Evolutionary conservation across 306 rosid genomes (phyloP).

Genomic region (Cucurbita argyrosperma): DNA sequence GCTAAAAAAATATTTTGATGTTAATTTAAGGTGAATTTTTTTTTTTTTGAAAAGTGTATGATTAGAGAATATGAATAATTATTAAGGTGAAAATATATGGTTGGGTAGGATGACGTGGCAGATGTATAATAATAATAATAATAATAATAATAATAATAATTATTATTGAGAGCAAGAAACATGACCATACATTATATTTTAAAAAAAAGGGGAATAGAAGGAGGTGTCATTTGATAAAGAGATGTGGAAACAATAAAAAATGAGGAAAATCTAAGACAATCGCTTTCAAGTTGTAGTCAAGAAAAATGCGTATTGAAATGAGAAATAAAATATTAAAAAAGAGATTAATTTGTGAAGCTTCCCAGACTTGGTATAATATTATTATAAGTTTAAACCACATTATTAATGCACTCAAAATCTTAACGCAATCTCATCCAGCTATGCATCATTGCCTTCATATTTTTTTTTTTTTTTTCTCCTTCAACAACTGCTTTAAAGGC

Average conservation of each 20-base stretch:
- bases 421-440: conserved; percentile 17
- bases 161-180: background rate
- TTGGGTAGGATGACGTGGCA: conserved; percentile 4
- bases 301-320: conserved; percentile 12
- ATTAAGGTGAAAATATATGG: background rate
- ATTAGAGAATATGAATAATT: background rate
- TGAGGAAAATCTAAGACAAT: conserved; percentile 46
- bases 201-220: background rate
- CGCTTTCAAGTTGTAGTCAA: conserved; percentile 61
- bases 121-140: background rate
- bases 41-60: background rate
- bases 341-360: conserved; percentile 16
- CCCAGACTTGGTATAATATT: conserved; percentile 7
- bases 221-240: background rate
- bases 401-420: conserved; percentile 57
- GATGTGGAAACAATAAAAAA: conserved; percentile 4
- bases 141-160: background rate
- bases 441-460: background rate
- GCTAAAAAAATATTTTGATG: too few relatives aligned
- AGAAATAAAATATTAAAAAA: conserved; percentile 2
- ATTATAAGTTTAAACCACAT: conserved; percentile 9
- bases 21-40: too few relatives aligned
- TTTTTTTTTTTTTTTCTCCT: background rate
- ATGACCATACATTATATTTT: background rate
- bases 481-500: background rate